Conservation (phyloP, 1,284 basidiomycete species). For the Trametes polyzona region DNA sequence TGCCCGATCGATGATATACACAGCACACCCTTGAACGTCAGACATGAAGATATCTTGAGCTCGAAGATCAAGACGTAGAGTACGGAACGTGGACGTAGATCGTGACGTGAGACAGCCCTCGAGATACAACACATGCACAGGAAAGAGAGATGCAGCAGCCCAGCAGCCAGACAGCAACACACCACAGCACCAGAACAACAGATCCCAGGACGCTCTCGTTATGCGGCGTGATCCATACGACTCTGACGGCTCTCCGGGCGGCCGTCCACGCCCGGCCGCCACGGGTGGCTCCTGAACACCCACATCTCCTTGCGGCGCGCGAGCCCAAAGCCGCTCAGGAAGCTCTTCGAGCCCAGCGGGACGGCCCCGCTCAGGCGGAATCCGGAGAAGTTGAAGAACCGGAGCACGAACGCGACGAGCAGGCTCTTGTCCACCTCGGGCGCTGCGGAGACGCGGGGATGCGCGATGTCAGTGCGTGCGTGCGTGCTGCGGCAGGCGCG, state of each 20-base stretch:
- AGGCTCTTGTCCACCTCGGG: conserved; percentile 40
- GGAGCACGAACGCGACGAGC: conserved; percentile 47
- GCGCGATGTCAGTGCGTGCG: neutral
- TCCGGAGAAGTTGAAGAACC: conserved; percentile 44
- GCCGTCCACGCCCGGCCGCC: conserved; percentile 14
- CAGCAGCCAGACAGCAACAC: too few relatives aligned
- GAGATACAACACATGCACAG: too few relatives aligned
- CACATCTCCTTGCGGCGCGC: conserved; percentile 50
- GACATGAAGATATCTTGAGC: too few relatives aligned
- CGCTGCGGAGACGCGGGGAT: conserved; percentile 19
- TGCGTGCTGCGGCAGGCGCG: neutral
- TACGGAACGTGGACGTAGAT: too few relatives aligned
- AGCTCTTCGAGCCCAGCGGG: conserved; percentile 44
- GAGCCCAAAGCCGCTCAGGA: conserved; percentile 46
- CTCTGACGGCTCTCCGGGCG: conserved; percentile 23
- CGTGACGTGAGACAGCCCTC: too few relatives aligned
- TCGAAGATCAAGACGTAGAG: too few relatives aligned
- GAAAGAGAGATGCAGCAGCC: too few relatives aligned
- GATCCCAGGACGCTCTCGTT: neutral
- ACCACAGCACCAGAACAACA: too few relatives aligned
- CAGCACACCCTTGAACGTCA: too few relatives aligned
- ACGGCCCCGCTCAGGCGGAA: conserved; percentile 53
- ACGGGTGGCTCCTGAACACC: conserved; percentile 43
- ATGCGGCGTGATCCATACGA: conserved; percentile 1
- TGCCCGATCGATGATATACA: too few relatives aligned